These are phyloP conservation scores for Tilletia walkeri DNA, from an alignment of 1,284 basidiomycete genomes.

Conservation along the genomic window DNA sequence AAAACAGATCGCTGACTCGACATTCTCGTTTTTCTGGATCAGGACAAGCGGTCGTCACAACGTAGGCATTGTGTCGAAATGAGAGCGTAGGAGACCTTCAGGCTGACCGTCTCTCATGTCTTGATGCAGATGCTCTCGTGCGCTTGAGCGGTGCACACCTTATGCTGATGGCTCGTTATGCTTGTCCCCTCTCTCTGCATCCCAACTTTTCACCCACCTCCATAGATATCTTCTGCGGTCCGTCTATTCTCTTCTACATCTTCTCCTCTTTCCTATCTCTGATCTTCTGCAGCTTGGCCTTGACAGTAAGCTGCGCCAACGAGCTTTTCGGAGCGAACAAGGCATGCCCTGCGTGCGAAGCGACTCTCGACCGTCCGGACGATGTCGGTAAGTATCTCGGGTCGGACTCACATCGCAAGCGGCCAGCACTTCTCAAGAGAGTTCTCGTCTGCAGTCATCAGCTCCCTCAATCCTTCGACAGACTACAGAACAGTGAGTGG, in stretches of 20 bases:
- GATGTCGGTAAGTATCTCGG: conserved; percentile 19
- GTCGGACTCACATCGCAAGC: neutral
- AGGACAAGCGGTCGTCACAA: too few relatives aligned
- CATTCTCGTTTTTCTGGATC: neutral
- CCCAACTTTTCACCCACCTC: neutral
- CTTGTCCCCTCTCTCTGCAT: neutral
- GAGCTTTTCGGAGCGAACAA: conserved; percentile 30
- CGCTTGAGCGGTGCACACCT: neutral
- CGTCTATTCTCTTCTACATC: neutral
- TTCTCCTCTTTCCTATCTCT: too few relatives aligned
- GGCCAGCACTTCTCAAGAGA: conserved; percentile 14
- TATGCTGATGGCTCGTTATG: neutral
- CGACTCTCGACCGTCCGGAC: conserved; percentile 26
- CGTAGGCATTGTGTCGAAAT: too few relatives aligned
- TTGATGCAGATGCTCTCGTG: conserved; percentile 12
- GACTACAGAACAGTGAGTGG: conserved; percentile 27
- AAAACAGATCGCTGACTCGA: too few relatives aligned
- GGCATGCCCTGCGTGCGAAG: conserved; percentile 35
- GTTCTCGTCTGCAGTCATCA: conserved; percentile 23
- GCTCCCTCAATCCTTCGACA: conserved; percentile 29
- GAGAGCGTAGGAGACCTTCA: too few relatives aligned
- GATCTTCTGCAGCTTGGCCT: neutral
- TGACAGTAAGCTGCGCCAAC: conserved; percentile 30
- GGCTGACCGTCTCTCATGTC: conserved; percentile 20
- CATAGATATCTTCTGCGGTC: conserved; percentile 32